Base-by-base conservation (phyloP, 2,329 filamentous ascomycete species). In the Colletotrichum zoysiae region DNA sequence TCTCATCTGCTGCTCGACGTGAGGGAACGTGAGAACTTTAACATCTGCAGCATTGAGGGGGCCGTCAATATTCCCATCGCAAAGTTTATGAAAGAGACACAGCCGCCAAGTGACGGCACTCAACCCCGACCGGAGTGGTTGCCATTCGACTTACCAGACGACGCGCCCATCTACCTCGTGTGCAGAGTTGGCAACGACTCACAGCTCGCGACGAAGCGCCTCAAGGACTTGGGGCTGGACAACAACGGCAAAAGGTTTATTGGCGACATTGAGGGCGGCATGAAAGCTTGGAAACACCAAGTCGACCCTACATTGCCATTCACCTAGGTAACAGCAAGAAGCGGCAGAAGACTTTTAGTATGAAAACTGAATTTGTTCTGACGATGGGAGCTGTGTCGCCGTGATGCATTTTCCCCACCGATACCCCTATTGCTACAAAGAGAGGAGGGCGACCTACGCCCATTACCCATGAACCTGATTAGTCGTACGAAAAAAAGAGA, bases 11-110 rank as follows among this genome's bases (percentile, higher is more conserved):
- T 98, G 2, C 81, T 98, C 2, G 96, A 98, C 75, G 94, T 97
- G 1, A 87, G 96, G 2, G 94, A 97, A 76, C 90, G 90, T 76
- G 93, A 94, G 38, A 94, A 97, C 73, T 98, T 93, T 75, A 91
- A 92, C 20, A 90, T 98, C 56, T 95, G 92, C 74, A 90, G 87
- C 73, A 85, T 99, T 9, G 85, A 90, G 0, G 92, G 92, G 0
- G 94, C 93, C 35, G 82, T 97, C 62, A 98, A 94, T 75, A 80
- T 95, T 0, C 93, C 83, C 0, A 79, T 84, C 6, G 78, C 81
- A 33, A 77, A 90, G 0, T 93, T 92, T 77, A 92, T 89, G 16
- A 84, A 81, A 0, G 82, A 89, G 20, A 83, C 85, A 50, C 57
- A 76, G 51, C 64, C 67, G 20, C 71, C 68, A 53, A 72, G 16